Evolutionary conservation across 2,329 filamentous ascomycete species (phyloP).

Genomic region (Chaetomiaceae sp.): DNA sequence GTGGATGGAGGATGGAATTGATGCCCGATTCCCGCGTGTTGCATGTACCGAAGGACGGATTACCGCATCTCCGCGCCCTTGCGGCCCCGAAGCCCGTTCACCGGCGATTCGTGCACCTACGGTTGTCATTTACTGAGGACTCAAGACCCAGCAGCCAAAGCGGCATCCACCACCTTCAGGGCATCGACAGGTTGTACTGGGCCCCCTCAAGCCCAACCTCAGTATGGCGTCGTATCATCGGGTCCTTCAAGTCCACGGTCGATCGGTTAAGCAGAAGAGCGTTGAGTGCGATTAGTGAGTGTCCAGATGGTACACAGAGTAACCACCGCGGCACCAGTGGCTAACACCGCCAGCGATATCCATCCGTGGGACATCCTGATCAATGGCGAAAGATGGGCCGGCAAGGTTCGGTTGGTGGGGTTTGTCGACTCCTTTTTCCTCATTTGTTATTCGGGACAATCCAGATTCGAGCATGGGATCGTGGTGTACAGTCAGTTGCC

Average conservation of each 20-base stretch:
- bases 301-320: too few species aligned
- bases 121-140: too few species aligned
- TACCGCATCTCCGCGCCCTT: not conserved
- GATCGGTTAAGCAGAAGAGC: slow-evolving; percentile 31
- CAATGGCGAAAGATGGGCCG: slow-evolving; percentile 31
- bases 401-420: slow-evolving; percentile 33
- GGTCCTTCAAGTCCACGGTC: slow-evolving; percentile 31
- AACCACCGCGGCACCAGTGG: not conserved
- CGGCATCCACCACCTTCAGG: too few species aligned
- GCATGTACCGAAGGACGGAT: not conserved
- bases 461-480: slow-evolving; percentile 32
- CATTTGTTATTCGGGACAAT: slow-evolving; percentile 32
- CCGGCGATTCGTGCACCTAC: too few species aligned
- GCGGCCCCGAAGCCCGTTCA: too few species aligned
- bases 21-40: not conserved
- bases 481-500: slow-evolving; percentile 11
- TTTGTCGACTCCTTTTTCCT: slow-evolving; percentile 35
- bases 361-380: slow-evolving; percentile 35
- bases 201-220: not conserved
- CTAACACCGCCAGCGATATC: slow-evolving; percentile 27
- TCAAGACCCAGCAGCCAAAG: too few species aligned
- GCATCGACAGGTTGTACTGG: too few species aligned
- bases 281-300: slow-evolving; percentile 32
- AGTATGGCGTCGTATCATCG: slow-evolving; percentile 35
- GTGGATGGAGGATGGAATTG: not conserved